Conservation (phyloP, 345 rosid species). For the Geranium brycei region DNA sequence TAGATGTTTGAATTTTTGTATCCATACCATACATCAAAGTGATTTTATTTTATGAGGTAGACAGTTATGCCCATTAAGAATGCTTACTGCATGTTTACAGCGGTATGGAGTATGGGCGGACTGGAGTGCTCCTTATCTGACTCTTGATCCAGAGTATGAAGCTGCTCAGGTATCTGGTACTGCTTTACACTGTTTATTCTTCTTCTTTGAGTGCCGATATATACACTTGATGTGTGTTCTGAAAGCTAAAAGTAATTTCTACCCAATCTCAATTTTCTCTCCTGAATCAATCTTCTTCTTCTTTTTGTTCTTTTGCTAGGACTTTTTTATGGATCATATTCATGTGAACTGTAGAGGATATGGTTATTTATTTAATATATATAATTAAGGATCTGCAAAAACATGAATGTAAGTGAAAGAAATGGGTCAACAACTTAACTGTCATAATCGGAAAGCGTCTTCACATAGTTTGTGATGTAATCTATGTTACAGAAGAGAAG, state of each 20-base stretch:
- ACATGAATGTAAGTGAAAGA: not conserved
- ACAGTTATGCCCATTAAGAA: not conserved
- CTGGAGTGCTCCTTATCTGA: constrained; percentile 75
- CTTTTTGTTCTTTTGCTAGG: not conserved
- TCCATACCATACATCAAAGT: not conserved
- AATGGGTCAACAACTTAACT: not conserved
- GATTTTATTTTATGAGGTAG: not conserved
- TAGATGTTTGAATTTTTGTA: not conserved
- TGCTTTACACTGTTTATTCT: constrained; percentile 9
- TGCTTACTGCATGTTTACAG: constrained; percentile 28
- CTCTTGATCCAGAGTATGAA: constrained; percentile 92
- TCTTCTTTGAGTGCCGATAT: not conserved
- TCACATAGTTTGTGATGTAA: not conserved
- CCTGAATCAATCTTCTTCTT: not conserved
- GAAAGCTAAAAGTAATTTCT: not conserved
- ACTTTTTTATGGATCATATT: not conserved
- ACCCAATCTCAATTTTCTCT: not conserved
- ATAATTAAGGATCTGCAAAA: not conserved
- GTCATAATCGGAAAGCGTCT: not conserved
- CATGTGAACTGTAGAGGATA: not conserved
- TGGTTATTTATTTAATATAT: too few relatives aligned
- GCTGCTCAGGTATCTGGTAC: constrained; percentile 68
- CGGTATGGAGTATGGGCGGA: constrained; percentile 96
- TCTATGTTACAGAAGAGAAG: not conserved
- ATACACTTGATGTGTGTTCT: not conserved